Percentiles rank a stretch among this genome's conserved stretches.
Conservation (phyloP, 495 filamentous ascomycete genomes). For the Glarea lozoyensis region DNA sequence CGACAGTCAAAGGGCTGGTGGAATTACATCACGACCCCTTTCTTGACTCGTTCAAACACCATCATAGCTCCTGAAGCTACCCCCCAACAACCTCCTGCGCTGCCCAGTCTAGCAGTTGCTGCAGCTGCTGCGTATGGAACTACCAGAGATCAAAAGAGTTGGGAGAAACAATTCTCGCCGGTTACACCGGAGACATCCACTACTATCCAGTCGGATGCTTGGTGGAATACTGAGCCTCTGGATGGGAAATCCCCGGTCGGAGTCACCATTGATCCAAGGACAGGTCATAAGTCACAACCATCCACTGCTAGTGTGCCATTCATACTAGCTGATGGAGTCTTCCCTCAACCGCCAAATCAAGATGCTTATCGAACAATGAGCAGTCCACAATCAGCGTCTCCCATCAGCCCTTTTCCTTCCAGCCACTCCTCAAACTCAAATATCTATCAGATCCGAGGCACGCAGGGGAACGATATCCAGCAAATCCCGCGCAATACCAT, state of each 20-base stretch:
- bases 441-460: no score
- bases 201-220: conserved; percentile 14
- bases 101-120: conserved; percentile 25
- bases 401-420: no score
- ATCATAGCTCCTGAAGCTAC: conserved; percentile 23
- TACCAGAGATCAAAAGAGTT: conserved; percentile 18
- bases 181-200: conserved; percentile 18
- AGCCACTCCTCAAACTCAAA: no score
- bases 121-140: conserved; percentile 20
- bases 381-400: no score
- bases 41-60: conserved; percentile 41
- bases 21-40: conserved; percentile 76
- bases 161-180: conserved; percentile 33
- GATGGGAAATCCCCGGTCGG: conserved; percentile 1
- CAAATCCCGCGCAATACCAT: no score
- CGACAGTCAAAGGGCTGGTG: conserved; percentile 68
- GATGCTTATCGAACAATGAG: no score
- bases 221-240: conserved; percentile 16
- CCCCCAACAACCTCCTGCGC: conserved; percentile 21
- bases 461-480: no score
- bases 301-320: conserved; percentile 16
- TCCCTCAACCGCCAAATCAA: no score
- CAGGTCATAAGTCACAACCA: conserved; percentile 15
- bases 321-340: conserved; percentile 7
- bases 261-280: conserved; percentile 10